Base-by-base conservation (phyloP, 768 basidiomycete genomes). In the Mrakia blollopis region DNA sequence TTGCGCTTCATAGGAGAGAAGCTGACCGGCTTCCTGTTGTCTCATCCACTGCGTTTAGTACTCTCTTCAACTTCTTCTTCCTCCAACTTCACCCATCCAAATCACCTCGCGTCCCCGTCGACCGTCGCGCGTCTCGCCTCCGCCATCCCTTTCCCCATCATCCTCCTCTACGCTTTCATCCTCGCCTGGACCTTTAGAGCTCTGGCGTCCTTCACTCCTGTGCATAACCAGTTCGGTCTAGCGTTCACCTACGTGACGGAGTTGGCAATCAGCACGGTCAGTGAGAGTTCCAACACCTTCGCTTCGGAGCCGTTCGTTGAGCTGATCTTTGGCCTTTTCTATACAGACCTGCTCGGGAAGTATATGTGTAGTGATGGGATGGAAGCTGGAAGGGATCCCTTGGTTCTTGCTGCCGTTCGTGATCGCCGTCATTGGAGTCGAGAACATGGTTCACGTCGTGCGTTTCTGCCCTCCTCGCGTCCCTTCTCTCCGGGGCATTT, bases 371-470 rank as follows among this genome's bases (percentile, higher is more conserved):
- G 44, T 77, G 44, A 63, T 77, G 35, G 76, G 76, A 30, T 77
- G 76, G 76, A 77, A 77, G 50, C 76, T 77, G 35, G 76, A 72
- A 47, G 76, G 71, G 25, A 70, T 77, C 16, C 76, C 76, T 1
- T 77, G 92, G 92, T 90, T 92, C 82, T 84, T 96, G 60, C 86
- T 99, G 72, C 95, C 95, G 1, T 91, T 98, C 76, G 91, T 97
- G 52, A 94, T 99, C 71, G 89, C 94, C 10, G 95, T 98, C 79
- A 91, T 96, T 21, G 96, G 96, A 3, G 92, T 93, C 3, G 96
- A 98, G 85, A 98, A 98, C 81, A 98, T 98, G 95, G 92, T 94
- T 82, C 91, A 90, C 80, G 86, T 99, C 82, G 94, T 94, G 83
- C 79, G 89, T 77, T 5, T 35, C 37, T 18, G 30, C 37, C 1